Conservation (phyloP, 169 alveolate genomes). For the Cryptosporidium felis region DNA sequence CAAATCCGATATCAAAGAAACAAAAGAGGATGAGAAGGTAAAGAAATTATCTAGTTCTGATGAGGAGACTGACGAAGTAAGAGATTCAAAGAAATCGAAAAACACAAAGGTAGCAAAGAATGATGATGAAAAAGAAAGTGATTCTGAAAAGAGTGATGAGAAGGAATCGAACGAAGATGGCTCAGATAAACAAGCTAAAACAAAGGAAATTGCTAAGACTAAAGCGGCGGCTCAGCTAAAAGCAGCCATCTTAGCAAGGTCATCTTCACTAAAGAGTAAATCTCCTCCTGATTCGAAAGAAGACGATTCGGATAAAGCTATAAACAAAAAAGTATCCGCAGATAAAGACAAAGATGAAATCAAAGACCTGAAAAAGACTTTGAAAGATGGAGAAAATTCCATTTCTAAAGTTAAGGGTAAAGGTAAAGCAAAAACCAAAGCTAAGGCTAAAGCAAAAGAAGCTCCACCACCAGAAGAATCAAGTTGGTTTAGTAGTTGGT, state of each 20-base stretch:
- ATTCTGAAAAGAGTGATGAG: background rate
- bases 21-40: background rate
- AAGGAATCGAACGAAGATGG: background rate
- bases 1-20: too few relatives aligned
- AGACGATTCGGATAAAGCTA: background rate
- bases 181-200: too few relatives aligned
- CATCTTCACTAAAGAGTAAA: conserved; percentile 9
- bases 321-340: background rate
- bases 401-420: conserved; percentile 25
- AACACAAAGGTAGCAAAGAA: background rate
- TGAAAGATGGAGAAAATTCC: conserved; percentile 9
- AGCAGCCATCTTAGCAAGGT: conserved; percentile 41
- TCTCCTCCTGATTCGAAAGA: background rate
- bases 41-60: background rate
- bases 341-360: background rate
- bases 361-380: conserved; percentile 8
- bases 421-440: background rate
- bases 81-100: background rate
- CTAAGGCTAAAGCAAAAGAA: background rate
- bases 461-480: conserved; percentile 13
- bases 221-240: conserved; percentile 48
- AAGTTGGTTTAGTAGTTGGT: conserved; percentile 59
- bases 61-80: background rate
- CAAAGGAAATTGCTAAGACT: conserved; percentile 13
- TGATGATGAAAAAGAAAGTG: background rate